Evolutionary conservation across 2,329 filamentous ascomycete genomes (phyloP).

Genomic region (Elsinoe necatrix): DNA sequence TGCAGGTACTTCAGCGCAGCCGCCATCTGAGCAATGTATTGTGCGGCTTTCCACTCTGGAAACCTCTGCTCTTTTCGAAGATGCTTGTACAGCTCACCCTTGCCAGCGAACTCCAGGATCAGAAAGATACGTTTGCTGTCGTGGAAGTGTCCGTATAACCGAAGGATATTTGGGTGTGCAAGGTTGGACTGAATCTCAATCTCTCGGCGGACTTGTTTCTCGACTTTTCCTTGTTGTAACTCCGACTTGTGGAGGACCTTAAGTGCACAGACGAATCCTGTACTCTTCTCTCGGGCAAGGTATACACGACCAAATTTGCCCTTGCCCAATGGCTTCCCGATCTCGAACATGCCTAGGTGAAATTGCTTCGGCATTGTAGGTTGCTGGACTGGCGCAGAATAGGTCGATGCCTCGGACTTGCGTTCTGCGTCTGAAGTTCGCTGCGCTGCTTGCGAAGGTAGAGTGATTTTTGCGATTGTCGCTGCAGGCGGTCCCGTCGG

Average conservation of each 20-base stretch:
- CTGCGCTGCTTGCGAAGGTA: slow-evolving; percentile 59
- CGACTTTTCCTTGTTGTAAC: slow-evolving; percentile 66
- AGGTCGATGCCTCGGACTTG: slow-evolving; percentile 19
- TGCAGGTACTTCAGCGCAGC: slow-evolving; percentile 20
- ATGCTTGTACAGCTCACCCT: slow-evolving; percentile 21
- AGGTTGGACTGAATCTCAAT: slow-evolving; percentile 22
- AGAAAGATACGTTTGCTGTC: slow-evolving; percentile 22
- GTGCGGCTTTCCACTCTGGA: slow-evolving; percentile 20
- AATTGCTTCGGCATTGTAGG: slow-evolving; percentile 45
- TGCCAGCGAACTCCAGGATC: slow-evolving; percentile 20
- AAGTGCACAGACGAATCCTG: slow-evolving; percentile 71
- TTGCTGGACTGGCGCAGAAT: slow-evolving; percentile 20
- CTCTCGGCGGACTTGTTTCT: slow-evolving; percentile 48
- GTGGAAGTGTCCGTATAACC: slow-evolving; percentile 21
- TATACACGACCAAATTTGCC: slow-evolving; percentile 80
- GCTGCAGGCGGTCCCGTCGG: slow-evolving; percentile 37
- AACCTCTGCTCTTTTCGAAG: slow-evolving; percentile 20
- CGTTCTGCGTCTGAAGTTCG: slow-evolving; percentile 30
- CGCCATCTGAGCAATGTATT: slow-evolving; percentile 20
- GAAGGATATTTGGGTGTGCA: slow-evolving; percentile 21
- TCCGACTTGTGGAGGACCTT: slow-evolving; percentile 79
- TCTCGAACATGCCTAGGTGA: slow-evolving; percentile 88
- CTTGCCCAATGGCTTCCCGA: slow-evolving; percentile 72
- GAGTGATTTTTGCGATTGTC: slow-evolving; percentile 55
- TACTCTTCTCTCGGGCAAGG: slow-evolving; percentile 66